A percentile compares a stretch with the other conserved stretches of the same genome.
Conservation (phyloP, 225 moss, liverwort and hornwort species). For the Lunularia cruciata region DNA sequence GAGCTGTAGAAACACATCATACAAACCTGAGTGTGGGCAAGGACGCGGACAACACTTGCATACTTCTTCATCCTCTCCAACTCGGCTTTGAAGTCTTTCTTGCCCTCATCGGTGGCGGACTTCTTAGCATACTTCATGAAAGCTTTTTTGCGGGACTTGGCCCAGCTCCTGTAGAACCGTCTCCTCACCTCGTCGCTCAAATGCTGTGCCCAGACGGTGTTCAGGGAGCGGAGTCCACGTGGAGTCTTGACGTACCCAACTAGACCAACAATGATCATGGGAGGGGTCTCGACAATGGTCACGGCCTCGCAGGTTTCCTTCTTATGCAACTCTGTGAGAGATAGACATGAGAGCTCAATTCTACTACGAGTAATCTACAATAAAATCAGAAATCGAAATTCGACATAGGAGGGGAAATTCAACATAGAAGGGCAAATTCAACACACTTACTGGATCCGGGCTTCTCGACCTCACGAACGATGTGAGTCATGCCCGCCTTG, state of each 20-base stretch:
- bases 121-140: constrained; percentile 69
- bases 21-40: constrained; percentile 55
- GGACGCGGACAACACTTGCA: constrained; percentile 57
- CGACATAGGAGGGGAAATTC: too few relatives aligned
- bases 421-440: not conserved
- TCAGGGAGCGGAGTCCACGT: constrained; percentile 56
- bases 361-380: not conserved
- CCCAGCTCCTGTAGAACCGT: constrained; percentile 71
- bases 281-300: constrained; percentile 73
- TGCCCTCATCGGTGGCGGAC: constrained; percentile 58
- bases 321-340: constrained; percentile 59
- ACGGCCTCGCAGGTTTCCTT: constrained; percentile 81
- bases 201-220: constrained; percentile 59
- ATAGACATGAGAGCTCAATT: not conserved
- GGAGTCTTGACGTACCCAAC: constrained; percentile 87
- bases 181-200: constrained; percentile 76
- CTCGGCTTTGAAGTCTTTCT: constrained; percentile 66
- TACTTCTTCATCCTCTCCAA: constrained; percentile 90
- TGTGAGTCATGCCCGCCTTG: constrained; percentile 77
- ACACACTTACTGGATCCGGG: constrained; percentile 69
- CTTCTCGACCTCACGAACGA: constrained; percentile 82
- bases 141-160: constrained; percentile 71
- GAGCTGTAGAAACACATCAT: not conserved
- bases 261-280: constrained; percentile 68
- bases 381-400: not conserved